phyloP scores from a whole-genome alignment of 1,139 yeast genomes.

The Yamadazyma songkhlaensis region DNA sequence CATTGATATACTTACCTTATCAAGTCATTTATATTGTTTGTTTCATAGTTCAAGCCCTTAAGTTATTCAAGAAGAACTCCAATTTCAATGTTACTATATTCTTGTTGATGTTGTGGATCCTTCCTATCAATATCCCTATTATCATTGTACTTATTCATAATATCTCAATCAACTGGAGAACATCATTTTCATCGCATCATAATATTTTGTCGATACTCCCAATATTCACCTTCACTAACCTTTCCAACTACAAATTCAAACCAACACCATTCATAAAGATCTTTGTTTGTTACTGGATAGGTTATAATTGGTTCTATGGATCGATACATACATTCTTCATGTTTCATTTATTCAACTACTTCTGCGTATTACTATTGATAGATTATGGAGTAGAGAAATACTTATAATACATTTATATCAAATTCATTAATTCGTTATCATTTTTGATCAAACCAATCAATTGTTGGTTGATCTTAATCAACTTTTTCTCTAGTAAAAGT shows the following conservation, averaged over 20 bases:
- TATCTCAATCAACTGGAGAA: constrained; percentile 64
- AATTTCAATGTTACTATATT: constrained; percentile 54
- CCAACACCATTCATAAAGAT: constrained; percentile 16
- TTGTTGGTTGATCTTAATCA: constrained; percentile 1
- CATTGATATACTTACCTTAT: constrained; percentile 59
- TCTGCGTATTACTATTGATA: constrained; percentile 39
- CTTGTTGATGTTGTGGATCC: constrained; percentile 61
- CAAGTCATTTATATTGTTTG: constrained; percentile 71
- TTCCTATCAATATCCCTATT: constrained; percentile 69
- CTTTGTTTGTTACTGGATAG: constrained; percentile 39
- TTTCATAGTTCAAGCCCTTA: constrained; percentile 49
- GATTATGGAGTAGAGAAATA: constrained; percentile 3
- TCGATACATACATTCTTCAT: constrained; percentile 68
- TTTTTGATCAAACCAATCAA: constrained; percentile 1
- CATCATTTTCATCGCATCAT: constrained; percentile 77
- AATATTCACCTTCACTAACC: constrained; percentile 46
- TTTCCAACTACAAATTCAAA: constrained; percentile 13
- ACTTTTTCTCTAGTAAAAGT: background rate
- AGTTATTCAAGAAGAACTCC: constrained; percentile 35
- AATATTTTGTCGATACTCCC: constrained; percentile 68
- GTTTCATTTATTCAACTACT: constrained; percentile 61
- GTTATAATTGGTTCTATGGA: constrained; percentile 62
- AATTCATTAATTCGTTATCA: constrained; percentile 4
- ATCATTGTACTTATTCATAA: constrained; percentile 70
- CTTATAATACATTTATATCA: background rate